Evolutionary conservation across 208 protist species (phyloP).

Genomic region (Endotrypanum monterogeii): DNA sequence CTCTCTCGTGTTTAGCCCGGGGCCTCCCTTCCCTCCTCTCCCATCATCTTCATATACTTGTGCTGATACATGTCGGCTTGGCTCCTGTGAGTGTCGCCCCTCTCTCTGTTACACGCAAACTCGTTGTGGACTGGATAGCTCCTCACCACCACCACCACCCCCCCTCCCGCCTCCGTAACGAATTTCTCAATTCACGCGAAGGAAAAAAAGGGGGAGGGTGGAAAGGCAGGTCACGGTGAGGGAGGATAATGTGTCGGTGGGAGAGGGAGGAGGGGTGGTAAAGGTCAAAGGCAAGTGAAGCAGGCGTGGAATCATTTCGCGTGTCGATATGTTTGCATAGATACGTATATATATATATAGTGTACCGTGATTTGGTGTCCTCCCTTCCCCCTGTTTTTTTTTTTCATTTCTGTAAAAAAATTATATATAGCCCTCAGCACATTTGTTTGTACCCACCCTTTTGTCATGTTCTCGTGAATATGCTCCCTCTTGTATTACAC

Average conservation of each 20-base stretch:
- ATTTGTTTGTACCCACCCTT: neutral
- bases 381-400: neutral
- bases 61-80: neutral
- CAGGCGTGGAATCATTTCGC: neutral
- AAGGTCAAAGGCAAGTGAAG: neutral
- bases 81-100: neutral
- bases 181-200: conserved; percentile 23
- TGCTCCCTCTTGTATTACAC: neutral
- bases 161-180: neutral
- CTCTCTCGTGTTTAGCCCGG: too few species aligned
- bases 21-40: neutral
- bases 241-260: too few species aligned
- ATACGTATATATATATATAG: neutral
- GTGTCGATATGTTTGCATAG: too few species aligned
- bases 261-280: neutral
- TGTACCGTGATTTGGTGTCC: neutral
- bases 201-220: too few species aligned
- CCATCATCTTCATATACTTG: neutral
- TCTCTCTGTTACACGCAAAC: neutral
- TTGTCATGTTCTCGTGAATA: neutral
- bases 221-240: too few species aligned
- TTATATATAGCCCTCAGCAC: neutral
- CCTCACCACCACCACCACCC: too few species aligned
- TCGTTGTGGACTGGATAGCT: neutral
- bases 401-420: too few species aligned